Evolutionary conservation across 768 basidiomycete species (phyloP).

Genomic region (Sarcodon sp.): DNA sequence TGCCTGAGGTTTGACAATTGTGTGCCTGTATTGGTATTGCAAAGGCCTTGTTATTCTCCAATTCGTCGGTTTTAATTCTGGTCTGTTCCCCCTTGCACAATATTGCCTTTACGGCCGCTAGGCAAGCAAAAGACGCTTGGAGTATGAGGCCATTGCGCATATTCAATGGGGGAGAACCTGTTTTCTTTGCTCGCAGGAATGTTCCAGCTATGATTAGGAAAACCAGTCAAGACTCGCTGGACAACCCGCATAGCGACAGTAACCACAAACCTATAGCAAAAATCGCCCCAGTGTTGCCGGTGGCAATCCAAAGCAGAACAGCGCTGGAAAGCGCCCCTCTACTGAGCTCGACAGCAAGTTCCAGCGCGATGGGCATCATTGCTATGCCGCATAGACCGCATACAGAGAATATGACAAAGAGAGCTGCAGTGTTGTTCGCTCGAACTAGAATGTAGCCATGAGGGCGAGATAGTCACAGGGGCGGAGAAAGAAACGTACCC

Average conservation of each 20-base stretch:
- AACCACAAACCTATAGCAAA: constrained; percentile 47
- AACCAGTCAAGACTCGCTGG: too few species aligned
- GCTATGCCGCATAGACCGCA: constrained; percentile 55
- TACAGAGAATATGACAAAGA: constrained; percentile 57
- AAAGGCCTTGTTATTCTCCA: too few species aligned
- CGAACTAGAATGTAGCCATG: constrained; percentile 27
- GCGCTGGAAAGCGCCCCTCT: constrained; percentile 69
- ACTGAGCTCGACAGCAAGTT: constrained; percentile 71
- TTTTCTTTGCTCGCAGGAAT: constrained; percentile 48
- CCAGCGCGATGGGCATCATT: constrained; percentile 65
- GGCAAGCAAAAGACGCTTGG: constrained; percentile 38
- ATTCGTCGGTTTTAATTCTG: too few species aligned
- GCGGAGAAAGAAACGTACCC: constrained; percentile 25
- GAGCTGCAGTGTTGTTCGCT: constrained; percentile 40
- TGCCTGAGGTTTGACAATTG: too few species aligned
- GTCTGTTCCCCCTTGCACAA: too few species aligned
- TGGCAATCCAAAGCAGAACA: constrained; percentile 56
- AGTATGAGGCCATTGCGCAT: constrained; percentile 62
- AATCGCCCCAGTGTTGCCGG: constrained; percentile 58
- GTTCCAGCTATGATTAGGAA: constrained; percentile 33
- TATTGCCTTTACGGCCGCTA: constrained; percentile 4
- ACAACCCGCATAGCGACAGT: neutral
- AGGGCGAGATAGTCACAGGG: too few species aligned
- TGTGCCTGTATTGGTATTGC: too few species aligned
- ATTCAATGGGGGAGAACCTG: constrained; percentile 58